phyloP scores from a whole-genome alignment of 495 filamentous ascomycete species.

The Echria macrotheca region DNA sequence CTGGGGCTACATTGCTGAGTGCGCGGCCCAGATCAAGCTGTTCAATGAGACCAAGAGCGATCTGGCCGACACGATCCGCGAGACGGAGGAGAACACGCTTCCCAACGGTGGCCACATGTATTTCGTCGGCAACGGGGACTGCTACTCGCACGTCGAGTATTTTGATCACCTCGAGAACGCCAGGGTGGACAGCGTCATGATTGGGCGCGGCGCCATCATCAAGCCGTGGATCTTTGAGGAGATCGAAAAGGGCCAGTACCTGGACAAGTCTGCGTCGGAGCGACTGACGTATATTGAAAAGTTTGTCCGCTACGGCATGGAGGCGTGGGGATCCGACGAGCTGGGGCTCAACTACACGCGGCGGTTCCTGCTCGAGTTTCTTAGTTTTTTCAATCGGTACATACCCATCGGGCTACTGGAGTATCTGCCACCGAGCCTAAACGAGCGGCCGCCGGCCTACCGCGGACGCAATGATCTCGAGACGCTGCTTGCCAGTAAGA shows the following conservation, averaged over 20 bases:
- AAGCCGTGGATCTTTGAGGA: slow-evolving; percentile 99
- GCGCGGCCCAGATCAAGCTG: slow-evolving; percentile 73
- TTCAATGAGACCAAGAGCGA: slow-evolving; percentile 60
- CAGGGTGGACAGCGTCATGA: slow-evolving; percentile 83
- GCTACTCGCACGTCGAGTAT: slow-evolving; percentile 89
- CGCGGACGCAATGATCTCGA: slow-evolving; percentile 83
- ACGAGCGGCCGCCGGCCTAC: slow-evolving; percentile 82
- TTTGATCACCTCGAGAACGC: slow-evolving; percentile 68
- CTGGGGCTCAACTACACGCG: slow-evolving; percentile 82
- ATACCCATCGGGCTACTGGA: slow-evolving; percentile 86
- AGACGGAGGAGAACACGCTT: slow-evolving; percentile 61
- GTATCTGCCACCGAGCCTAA: slow-evolving; percentile 74
- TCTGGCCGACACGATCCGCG: slow-evolving; percentile 67
- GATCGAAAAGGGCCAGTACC: slow-evolving; percentile 82
- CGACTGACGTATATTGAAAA: slow-evolving; percentile 79
- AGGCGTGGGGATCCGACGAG: slow-evolving; percentile 93
- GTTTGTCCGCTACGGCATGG: slow-evolving; percentile 83
- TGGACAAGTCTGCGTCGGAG: slow-evolving; percentile 89
- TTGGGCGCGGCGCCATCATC: slow-evolving; percentile 83
- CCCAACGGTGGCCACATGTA: slow-evolving; percentile 62
- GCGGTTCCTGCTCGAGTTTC: slow-evolving; percentile 88
- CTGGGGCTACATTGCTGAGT: slow-evolving; percentile 90
- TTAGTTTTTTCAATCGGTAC: slow-evolving; percentile 88
- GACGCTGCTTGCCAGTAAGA: slow-evolving; percentile 77
- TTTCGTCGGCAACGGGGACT: slow-evolving; percentile 95